Evolutionary conservation across 2,329 filamentous ascomycete genomes (phyloP), one percentile per base, ranked within the genome.

Genomic region (Helotiales sp.): DNA sequence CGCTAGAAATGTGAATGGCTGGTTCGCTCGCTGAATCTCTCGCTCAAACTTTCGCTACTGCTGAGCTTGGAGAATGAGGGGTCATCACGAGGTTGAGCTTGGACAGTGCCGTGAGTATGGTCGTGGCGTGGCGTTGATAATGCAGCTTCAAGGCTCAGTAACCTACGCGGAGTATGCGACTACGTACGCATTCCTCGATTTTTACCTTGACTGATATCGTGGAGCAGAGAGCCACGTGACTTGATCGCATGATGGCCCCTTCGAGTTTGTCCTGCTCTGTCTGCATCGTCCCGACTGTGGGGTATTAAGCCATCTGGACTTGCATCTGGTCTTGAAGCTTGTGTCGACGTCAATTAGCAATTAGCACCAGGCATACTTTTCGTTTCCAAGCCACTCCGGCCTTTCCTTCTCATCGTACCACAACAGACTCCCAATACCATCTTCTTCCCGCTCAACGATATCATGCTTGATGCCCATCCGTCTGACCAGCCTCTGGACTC

Each of bases 311-410:
- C n/a, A n/a, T n/a, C n/a, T n/a, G n/a, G n/a, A n/a, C n/a, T n/a
- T n/a, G n/a, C n/a, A n/a, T n/a, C n/a, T n/a, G n/a, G n/a, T n/a
- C n/a, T n/a, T n/a, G n/a, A n/a, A n/a, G n/a, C n/a, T n/a, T n/a
- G n/a, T n/a, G n/a, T n/a, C n/a, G n/a, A n/a, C n/a, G n/a, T n/a
- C n/a, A n/a, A n/a, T n/a, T n/a, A n/a, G n/a, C n/a, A n/a, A n/a
- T 44, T 24, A 56, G 19, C 86, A 90, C 89, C 89, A 92, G 1
- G 79, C 87, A 72, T 83, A 91, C 74, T 90, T 90, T 74, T 91
- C 87, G 67, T 89, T 90, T 22, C 79, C 81, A 51, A 90, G 73
- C 89, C 89, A 92, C 46, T 88, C 82, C 3, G 89, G 73, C 17
- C 81, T 74, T 5, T 77, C 74, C 1, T 72, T 75, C 12, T 75